Conservation (phyloP, 805 yeast genomes). For the Metschnikowia santaceciliae region DNA sequence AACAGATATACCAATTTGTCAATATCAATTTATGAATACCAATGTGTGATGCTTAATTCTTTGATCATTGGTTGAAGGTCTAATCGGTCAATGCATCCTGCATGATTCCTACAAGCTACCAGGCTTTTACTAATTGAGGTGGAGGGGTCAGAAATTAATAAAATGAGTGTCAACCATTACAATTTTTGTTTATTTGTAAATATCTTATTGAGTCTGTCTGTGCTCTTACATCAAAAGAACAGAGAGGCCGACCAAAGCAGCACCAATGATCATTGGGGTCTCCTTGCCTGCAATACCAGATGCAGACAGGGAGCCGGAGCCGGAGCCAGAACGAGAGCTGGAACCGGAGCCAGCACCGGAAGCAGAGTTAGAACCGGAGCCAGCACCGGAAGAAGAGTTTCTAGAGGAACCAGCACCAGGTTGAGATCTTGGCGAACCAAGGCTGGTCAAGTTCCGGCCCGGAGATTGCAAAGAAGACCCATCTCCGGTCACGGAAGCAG, state of each 20-base stretch:
- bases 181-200: neutral
- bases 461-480: neutral
- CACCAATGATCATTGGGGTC: constrained; percentile 11
- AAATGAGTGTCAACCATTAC: no score
- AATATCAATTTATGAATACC: no score
- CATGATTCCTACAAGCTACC: no score
- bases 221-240: constrained; percentile 10
- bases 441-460: neutral
- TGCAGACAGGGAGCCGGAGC: constrained; percentile 4
- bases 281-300: constrained; percentile 7
- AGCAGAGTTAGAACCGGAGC: neutral
- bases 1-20: no score
- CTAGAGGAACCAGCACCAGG: neutral
- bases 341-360: constrained; percentile 1
- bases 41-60: no score
- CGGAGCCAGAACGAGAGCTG: neutral
- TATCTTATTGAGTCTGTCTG: neutral
- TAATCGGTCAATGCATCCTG: no score
- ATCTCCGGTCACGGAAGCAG: neutral
- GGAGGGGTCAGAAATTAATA: no score
- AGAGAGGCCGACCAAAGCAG: constrained; percentile 13
- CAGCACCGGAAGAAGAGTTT: neutral
- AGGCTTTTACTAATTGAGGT: no score
- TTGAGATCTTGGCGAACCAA: neutral
- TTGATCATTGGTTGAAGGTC: no score